Evolutionary conservation across 495 filamentous ascomycete species (phyloP), one percentile per base, ranked within the genome.

Genomic region (Penicillium samsonianum): DNA sequence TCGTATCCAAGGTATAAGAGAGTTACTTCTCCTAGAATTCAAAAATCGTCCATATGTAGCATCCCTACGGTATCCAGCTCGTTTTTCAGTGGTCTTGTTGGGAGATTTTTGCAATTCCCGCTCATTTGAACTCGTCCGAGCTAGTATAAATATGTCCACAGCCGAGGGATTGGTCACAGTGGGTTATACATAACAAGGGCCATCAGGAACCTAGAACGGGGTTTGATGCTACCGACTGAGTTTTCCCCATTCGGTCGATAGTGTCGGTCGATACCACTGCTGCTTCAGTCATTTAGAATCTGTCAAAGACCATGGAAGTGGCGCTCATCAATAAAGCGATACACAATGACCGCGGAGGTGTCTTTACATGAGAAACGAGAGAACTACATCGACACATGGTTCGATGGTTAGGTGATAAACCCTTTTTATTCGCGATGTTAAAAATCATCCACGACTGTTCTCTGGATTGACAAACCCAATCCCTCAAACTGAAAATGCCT

Each of bases 381-480:
- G 20, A 83, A 69, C 6, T 97, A 96, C 67, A 82, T 90, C 35
- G 79, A 87, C n/a, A 81, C 83, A 3, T 92, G 92, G 1, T 96
- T 96, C 62, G 92, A 97, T 60, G 92, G 90, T 38, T 97, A 91
- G 90, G 90, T n/a, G n/a, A n/a, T n/a, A n/a, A n/a, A n/a, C n/a
- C n/a, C n/a, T n/a, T n/a, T n/a, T n/a, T n/a, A n/a, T n/a, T n/a
- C n/a, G n/a, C n/a, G n/a, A n/a, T n/a, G n/a, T n/a, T n/a, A n/a
- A n/a, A n/a, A n/a, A n/a, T n/a, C n/a, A n/a, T n/a, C n/a, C 96
- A 82, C 89, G 63, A 91, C 67, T 91, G 4, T 65, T 91, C n/a
- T 65, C 62, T 2, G 86, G 87, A 0, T 81, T 89, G 20, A 67
- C 73, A 14, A 73, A 85, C 46, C 69, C 78, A 5, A 58, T 67